Base-by-base conservation (phyloP, 2,329 filamentous ascomycete species). In the Sporothrix sp. region DNA sequence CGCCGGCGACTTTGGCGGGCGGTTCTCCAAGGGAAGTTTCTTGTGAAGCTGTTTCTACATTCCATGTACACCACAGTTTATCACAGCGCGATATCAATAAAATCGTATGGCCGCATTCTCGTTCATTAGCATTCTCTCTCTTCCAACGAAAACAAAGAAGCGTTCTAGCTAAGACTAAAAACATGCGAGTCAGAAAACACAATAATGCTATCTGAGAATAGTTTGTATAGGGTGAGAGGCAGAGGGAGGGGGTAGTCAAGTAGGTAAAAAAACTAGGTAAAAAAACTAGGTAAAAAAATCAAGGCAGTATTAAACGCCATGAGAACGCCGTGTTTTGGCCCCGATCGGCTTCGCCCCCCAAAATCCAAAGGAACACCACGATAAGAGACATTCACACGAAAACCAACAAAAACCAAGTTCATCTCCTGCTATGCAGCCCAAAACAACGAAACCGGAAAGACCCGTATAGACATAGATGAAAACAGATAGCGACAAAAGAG, bases 21-120 rank as follows among this genome's bases (percentile, higher is more conserved):
- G 87, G 44, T 96, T 96, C 61, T 78, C 82, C 16, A 85, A 85
- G 57, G 89, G 89, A n/a, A 81, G 72, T 16, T 83, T 73, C 58
- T 61, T 83, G 52, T 82, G n/a, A 59, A 28, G 13, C n/a, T n/a
- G n/a, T n/a, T n/a, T n/a, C n/a, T n/a, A n/a, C n/a, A n/a, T n/a
- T n/a, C n/a, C n/a, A n/a, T n/a, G n/a, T n/a, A n/a, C n/a, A n/a
- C n/a, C n/a, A n/a, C n/a, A n/a, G n/a, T n/a, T n/a, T n/a, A n/a
- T n/a, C n/a, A n/a, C n/a, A n/a, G n/a, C n/a, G n/a, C n/a, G n/a
- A n/a, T n/a, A n/a, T n/a, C n/a, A n/a, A n/a, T n/a, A n/a, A n/a
- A n/a, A n/a, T n/a, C n/a, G n/a, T n/a, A n/a, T n/a, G n/a, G n/a
- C n/a, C n/a, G n/a, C n/a, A n/a, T n/a, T 43, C n/a, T 45, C 10